Conservation (phyloP, 805 yeast species). For the Cephaloascus albidus region DNA sequence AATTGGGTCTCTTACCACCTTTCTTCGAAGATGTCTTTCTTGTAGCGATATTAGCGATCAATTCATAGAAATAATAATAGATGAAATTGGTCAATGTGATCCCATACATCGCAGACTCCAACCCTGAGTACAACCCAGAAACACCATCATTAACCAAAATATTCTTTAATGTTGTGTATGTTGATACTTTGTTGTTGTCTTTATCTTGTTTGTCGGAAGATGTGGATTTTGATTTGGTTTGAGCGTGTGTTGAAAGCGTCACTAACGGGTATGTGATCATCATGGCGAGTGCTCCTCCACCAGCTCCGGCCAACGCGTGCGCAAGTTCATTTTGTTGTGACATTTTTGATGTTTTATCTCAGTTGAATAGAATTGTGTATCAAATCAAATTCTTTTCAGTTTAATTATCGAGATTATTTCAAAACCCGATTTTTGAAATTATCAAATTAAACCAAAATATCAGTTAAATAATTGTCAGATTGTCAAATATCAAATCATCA, state of each 20-base stretch:
- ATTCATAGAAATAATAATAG: conserved; percentile 86
- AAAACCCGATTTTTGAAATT: too few species aligned
- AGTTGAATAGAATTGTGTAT: too few species aligned
- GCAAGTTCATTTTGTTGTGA: conserved; percentile 44
- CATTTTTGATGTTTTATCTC: too few species aligned
- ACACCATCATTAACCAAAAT: conserved; percentile 53
- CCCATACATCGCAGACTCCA: conserved; percentile 82
- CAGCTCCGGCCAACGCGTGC: conserved; percentile 92
- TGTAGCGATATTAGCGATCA: conserved; percentile 36
- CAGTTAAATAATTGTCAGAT: too few species aligned
- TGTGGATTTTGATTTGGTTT: conserved; percentile 39
- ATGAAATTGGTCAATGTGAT: conserved; percentile 80
- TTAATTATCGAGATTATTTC: too few species aligned
- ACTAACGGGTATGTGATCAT: conserved; percentile 84
- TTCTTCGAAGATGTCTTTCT: conserved; percentile 15
- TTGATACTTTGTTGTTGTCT: neutral
- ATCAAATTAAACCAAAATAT: too few species aligned
- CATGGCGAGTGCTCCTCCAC: conserved; percentile 86
- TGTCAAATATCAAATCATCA: too few species aligned
- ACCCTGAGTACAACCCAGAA: conserved; percentile 69
- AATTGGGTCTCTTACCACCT: conserved; percentile 22
- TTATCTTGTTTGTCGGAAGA: too few species aligned
- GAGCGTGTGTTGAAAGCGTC: conserved; percentile 81
- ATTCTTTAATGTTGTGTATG: conserved; percentile 17
- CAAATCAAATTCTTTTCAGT: too few species aligned